Percentiles rank a stretch among this genome's conserved stretches.
Conservation (phyloP, 2,329 filamentous ascomycete genomes). For the Fusarium irregulare region DNA sequence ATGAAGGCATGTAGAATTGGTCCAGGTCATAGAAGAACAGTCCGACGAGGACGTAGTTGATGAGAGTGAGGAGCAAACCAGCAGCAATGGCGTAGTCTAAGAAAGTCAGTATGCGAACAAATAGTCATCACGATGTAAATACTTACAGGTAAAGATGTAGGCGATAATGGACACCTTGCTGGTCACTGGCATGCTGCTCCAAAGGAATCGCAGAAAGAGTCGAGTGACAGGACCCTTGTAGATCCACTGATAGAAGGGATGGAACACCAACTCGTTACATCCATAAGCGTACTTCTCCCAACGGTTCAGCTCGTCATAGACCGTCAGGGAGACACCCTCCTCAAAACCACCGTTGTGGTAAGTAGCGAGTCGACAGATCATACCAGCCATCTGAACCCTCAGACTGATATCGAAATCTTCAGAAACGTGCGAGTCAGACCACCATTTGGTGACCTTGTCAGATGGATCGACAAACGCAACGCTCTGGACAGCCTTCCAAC, state of each 20-base stretch:
- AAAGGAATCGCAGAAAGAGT: constrained; percentile 53
- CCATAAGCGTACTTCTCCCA: constrained; percentile 82
- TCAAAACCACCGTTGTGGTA: constrained; percentile 78
- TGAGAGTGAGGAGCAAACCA: constrained; percentile 71
- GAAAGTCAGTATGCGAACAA: not conserved
- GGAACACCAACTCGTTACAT: constrained; percentile 77
- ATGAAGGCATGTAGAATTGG: constrained; percentile 75
- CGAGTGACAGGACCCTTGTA: constrained; percentile 72
- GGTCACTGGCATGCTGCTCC: constrained; percentile 63
- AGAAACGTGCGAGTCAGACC: constrained; percentile 80
- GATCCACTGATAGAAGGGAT: constrained; percentile 71
- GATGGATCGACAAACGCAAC: constrained; percentile 40
- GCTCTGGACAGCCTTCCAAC: constrained; percentile 63
- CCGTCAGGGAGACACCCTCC: constrained; percentile 77
- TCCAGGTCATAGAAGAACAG: constrained; percentile 75
- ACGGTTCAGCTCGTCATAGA: constrained; percentile 77
- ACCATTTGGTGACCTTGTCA: constrained; percentile 72
- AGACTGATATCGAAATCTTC: constrained; percentile 83
- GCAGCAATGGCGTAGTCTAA: constrained; percentile 73
- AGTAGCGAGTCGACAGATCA: constrained; percentile 74
- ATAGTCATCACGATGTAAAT: accelerated
- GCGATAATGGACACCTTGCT: constrained; percentile 78
- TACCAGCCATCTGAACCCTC: constrained; percentile 75
- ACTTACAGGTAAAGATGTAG: constrained; percentile 71
- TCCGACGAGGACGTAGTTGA: constrained; percentile 80